These are phyloP conservation scores for Ceratocystiopsis brevicomis DNA, from an alignment of 2,329 filamentous ascomycete species.

Conservation along the genomic window DNA sequence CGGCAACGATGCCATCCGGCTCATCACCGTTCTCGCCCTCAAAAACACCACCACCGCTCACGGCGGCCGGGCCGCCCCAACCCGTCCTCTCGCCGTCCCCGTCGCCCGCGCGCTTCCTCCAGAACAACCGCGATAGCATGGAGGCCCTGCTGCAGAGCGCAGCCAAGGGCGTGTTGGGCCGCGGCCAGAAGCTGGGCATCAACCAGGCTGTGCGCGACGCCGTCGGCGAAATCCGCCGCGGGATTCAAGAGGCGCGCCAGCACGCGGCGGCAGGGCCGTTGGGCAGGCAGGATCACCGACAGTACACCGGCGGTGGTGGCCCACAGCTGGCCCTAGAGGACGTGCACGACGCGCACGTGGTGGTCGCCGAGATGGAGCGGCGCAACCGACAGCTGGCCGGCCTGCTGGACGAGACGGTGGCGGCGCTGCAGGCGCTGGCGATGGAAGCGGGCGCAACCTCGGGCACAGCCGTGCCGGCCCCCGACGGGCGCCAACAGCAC, in stretches of 20 bases:
- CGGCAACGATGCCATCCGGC: background rate
- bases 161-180: slow-evolving; percentile 54
- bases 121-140: slow-evolving; percentile 37
- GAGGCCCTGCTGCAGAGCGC: slow-evolving; percentile 60
- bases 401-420: slow-evolving; percentile 49
- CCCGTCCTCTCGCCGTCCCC: slow-evolving; percentile 14
- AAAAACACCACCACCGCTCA: too few species aligned
- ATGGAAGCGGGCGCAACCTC: slow-evolving; percentile 20
- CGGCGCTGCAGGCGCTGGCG: slow-evolving; percentile 42
- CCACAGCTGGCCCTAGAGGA: too few species aligned
- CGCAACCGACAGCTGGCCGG: slow-evolving; percentile 48
- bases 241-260: slow-evolving; percentile 41
- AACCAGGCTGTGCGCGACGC: slow-evolving; percentile 68
- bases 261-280: slow-evolving; percentile 11
- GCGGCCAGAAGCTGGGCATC: slow-evolving; percentile 58
- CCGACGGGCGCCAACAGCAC: slow-evolving; percentile 18
- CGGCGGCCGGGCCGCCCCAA: too few species aligned
- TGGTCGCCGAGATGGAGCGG: slow-evolving; percentile 21
- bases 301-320: slow-evolving; percentile 7
- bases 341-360: background rate
- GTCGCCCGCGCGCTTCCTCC: slow-evolving; percentile 17
- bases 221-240: slow-evolving; percentile 60
- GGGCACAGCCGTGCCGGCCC: background rate
- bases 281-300: slow-evolving; percentile 8
- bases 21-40: slow-evolving; percentile 10